Conservation (phyloP, 768 basidiomycete genomes). For the Calocybe indica region DNA sequence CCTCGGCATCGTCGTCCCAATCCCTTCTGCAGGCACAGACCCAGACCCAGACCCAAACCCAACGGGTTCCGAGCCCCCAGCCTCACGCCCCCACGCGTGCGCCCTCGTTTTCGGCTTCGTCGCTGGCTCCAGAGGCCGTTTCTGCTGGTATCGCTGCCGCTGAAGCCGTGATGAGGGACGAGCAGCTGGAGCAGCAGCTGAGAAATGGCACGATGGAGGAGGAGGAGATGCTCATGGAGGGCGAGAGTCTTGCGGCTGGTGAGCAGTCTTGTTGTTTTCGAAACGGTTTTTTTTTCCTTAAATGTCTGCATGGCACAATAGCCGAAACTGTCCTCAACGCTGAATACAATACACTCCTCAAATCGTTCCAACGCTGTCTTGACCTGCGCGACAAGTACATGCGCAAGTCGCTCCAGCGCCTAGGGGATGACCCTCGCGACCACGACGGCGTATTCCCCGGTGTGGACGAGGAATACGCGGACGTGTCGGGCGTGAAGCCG, state of each 20-base stretch:
- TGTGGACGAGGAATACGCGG: slow-evolving; percentile 53
- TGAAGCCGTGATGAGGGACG: slow-evolving; percentile 11
- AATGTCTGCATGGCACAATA: slow-evolving; percentile 12
- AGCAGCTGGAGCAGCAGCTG: slow-evolving; percentile 14
- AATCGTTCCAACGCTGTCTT: slow-evolving; percentile 78
- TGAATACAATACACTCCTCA: slow-evolving; percentile 54
- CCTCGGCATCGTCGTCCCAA: no score
- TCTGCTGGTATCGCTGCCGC: slow-evolving; percentile 10
- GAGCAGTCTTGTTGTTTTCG: slow-evolving; percentile 5
- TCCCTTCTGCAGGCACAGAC: no score
- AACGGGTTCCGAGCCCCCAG: no score
- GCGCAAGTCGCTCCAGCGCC: slow-evolving; percentile 74
- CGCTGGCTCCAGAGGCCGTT: background rate
- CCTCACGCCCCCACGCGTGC: no score
- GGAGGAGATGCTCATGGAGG: slow-evolving; percentile 19
- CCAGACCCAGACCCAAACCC: no score
- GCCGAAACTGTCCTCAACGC: slow-evolving; percentile 28
- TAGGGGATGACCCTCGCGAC: slow-evolving; percentile 93
- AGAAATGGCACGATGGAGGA: slow-evolving; percentile 24
- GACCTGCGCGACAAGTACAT: slow-evolving; percentile 96
- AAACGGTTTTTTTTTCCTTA: background rate
- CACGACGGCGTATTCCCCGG: slow-evolving; percentile 77
- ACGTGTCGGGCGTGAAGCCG: slow-evolving; percentile 63
- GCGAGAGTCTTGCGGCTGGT: slow-evolving; percentile 26
- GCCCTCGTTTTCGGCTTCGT: no score